A percentile compares a stretch with the other conserved stretches of the same genome.
phyloP scores from a whole-genome alignment of 495 filamentous ascomycete genomes.

The Letharia columbiana region DNA sequence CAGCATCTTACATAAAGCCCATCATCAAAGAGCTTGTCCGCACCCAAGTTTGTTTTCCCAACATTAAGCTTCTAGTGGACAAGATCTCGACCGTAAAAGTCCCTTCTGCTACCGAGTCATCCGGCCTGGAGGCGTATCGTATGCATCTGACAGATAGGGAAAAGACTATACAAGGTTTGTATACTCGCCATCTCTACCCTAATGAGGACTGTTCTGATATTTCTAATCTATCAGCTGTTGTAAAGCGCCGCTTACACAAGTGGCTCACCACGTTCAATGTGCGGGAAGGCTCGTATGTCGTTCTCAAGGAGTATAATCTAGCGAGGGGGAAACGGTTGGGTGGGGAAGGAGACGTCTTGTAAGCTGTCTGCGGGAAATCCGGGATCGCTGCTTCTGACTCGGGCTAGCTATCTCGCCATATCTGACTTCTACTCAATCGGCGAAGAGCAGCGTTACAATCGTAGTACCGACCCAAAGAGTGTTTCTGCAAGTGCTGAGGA shows the following conservation, averaged over 20 bases:
- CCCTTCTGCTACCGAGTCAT: neutral
- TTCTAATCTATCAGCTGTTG: slow-evolving; percentile 14
- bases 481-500: neutral
- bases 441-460: slow-evolving; percentile 11
- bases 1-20: slow-evolving; percentile 17
- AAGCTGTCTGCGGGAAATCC: neutral
- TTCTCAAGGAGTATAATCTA: slow-evolving; percentile 23
- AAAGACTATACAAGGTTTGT: slow-evolving; percentile 23
- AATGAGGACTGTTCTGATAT: neutral
- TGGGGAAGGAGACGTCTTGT: slow-evolving; percentile 23
- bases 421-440: slow-evolving; percentile 25
- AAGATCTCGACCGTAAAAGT: slow-evolving; percentile 9
- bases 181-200: neutral
- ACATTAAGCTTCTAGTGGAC: slow-evolving; percentile 25
- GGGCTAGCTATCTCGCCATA: slow-evolving; percentile 23
- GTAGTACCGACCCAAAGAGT: neutral
- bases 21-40: slow-evolving; percentile 26
- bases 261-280: slow-evolving; percentile 14
- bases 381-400: neutral
- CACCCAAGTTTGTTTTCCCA: slow-evolving; percentile 23
- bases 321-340: slow-evolving; percentile 18
- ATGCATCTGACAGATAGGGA: slow-evolving; percentile 25
- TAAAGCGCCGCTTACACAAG: slow-evolving; percentile 23
- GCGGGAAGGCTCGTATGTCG: slow-evolving; percentile 23
- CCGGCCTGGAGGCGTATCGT: slow-evolving; percentile 15